Evolutionary conservation across 2,329 filamentous ascomycete species (phyloP), one percentile per base, ranked within the genome.

Genomic region (Pyricularia sp.): DNA sequence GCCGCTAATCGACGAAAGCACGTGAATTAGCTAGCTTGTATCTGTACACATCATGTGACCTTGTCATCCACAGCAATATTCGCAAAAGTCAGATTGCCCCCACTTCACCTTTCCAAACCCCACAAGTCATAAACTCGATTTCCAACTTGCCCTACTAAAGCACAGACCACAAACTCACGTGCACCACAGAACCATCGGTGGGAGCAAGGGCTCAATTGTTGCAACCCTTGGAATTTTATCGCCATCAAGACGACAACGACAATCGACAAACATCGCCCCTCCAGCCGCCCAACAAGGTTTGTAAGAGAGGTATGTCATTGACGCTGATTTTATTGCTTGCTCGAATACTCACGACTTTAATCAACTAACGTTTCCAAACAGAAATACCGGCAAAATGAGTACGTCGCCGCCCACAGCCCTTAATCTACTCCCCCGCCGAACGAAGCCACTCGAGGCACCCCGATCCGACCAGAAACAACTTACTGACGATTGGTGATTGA

Each of bases 301-400:
- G 58, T 61, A 61, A 61, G 23, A 58, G 55, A 61, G 25, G 58
- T 61, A 61, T 26, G 58, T 61, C n/a, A 26, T n/a, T 17, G n/a
- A 61, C 7, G 2, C 42, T 1, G 9, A 9, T 17, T 50, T 50
- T 7, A 50, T n/a, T n/a, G 17, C 5, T 17, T n/a, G 42, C 42
- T 50, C 11, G 58, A 61, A 12, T 28, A 17, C 58, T 61, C 23
- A 61, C n/a, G 7, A 25, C 2, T 61, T 17, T 12, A 58, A 23
- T 9, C 23, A 67, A 69, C 68, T 28, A 65, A 65, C 55, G n/a
- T 42, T 65, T 59, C 36, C 64, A 61, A 65, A 31, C 69, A 78
- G 73, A 78, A 71, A 71, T 70, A 82, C 81, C 81, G 83, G 78
- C 82, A 86, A 85, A 81, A 86, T 86, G 84, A 86, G 84, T 86